Evolutionary conservation across 2,329 filamentous ascomycete genomes (phyloP).

Genomic region (Chaetomium sp.): DNA sequence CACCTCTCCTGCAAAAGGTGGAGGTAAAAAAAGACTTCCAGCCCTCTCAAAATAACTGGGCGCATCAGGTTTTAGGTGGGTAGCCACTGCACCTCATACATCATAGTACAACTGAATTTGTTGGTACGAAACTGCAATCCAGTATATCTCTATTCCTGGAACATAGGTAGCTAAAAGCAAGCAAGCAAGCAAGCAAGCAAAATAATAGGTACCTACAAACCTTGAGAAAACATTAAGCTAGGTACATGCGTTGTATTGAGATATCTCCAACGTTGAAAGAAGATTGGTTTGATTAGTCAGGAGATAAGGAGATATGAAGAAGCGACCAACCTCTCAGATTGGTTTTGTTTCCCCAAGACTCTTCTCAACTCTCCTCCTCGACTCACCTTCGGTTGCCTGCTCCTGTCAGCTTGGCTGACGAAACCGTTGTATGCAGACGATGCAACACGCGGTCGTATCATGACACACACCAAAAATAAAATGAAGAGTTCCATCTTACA

Average conservation of each 20-base stretch:
- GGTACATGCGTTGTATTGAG: too few species aligned
- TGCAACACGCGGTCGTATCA: neutral
- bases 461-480: slow-evolving; percentile 1
- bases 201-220: neutral
- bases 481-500: neutral
- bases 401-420: neutral
- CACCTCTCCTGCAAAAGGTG: neutral
- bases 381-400: neutral
- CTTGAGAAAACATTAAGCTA: neutral
- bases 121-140: too few species aligned
- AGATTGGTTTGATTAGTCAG: neutral
- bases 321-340: too few species aligned
- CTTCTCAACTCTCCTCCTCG: neutral
- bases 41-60: neutral
- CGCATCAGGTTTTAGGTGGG: neutral
- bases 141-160: too few species aligned
- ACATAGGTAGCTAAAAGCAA: too few species aligned
- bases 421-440: neutral
- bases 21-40: neutral
- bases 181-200: too few species aligned
- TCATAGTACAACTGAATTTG: too few species aligned
- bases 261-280: neutral
- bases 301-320: neutral
- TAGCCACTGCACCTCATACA: too few species aligned
- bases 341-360: too few species aligned